phyloP scores from a whole-genome alignment of 1,284 basidiomycete species.

The Cryptococcus maquisensis region DNA sequence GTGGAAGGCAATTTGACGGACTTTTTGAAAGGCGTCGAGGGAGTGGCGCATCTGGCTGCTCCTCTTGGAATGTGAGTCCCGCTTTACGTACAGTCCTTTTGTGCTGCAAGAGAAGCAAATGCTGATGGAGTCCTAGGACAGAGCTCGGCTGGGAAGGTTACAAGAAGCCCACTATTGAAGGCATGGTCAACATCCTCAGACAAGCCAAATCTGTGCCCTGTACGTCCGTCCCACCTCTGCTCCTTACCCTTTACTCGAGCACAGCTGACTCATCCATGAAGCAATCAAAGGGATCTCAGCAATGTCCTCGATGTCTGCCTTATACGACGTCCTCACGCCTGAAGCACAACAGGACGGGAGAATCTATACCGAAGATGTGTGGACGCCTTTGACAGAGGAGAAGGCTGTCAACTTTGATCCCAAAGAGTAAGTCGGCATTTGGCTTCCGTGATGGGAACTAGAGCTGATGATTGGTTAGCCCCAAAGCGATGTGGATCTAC shows the following conservation, averaged over 20 bases:
- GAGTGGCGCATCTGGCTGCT: constrained; percentile 12
- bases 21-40: constrained; percentile 31
- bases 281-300: constrained; percentile 50
- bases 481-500: not conserved
- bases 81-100: too few relatives aligned
- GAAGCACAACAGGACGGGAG: constrained; percentile 10
- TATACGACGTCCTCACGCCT: constrained; percentile 23
- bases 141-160: constrained; percentile 33
- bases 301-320: constrained; percentile 50
- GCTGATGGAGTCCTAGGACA: constrained; percentile 4
- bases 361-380: constrained; percentile 38
- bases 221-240: constrained; percentile 4
- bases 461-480: not conserved
- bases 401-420: constrained; percentile 10
- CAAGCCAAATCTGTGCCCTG: constrained; percentile 33
- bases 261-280: not conserved
- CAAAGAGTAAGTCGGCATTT: constrained; percentile 6
- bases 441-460: not conserved
- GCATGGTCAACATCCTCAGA: constrained; percentile 48
- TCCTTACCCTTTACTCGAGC: not conserved
- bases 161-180: constrained; percentile 51
- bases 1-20: constrained; percentile 40
- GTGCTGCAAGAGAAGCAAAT: too few relatives aligned
- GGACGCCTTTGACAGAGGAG: constrained; percentile 29
- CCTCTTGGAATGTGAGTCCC: constrained; percentile 3